Conservation (phyloP, 139 green algal genomes). For the Chlamydomonas schloesseri region DNA sequence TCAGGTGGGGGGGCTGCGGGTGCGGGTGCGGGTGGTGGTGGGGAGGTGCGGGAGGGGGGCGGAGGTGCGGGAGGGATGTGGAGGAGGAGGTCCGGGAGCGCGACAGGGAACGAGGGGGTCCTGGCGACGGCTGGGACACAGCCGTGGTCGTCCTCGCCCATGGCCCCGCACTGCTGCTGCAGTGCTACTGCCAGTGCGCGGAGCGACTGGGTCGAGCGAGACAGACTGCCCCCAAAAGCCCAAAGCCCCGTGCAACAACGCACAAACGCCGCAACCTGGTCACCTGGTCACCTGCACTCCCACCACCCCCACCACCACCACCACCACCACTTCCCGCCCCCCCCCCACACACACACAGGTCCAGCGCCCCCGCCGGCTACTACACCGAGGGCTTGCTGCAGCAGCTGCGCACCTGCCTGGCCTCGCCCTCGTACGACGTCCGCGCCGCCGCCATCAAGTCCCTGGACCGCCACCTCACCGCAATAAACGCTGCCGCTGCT, state of each 20-base stretch:
- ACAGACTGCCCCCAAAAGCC: no score
- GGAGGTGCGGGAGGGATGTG: no score
- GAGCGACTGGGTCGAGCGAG: no score
- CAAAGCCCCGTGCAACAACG: no score
- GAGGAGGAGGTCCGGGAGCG: no score
- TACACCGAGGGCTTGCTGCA: slow-evolving; percentile 24
- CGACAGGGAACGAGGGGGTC: no score
- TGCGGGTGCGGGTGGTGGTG: no score
- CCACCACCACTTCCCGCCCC: not conserved
- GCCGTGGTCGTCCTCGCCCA: no score
- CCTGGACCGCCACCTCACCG: not conserved
- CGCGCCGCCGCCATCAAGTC: slow-evolving; percentile 67
- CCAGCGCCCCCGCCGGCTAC: slow-evolving; percentile 4
- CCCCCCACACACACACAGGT: not conserved
- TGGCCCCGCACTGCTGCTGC: not conserved
- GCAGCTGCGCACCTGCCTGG: slow-evolving; percentile 51
- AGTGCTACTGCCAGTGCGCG: not conserved
- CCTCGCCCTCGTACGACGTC: slow-evolving; percentile 65
- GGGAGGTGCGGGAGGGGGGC: no score
- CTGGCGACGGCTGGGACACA: no score
- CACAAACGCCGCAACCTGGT: no score
- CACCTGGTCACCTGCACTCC: no score
- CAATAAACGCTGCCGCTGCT: slow-evolving; percentile 2
- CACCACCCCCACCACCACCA: not conserved
- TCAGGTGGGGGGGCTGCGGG: slow-evolving; percentile 8